phyloP scores from a whole-genome alignment of 2,329 filamentous ascomycete genomes.

The Pseudogymnoascus sp. region DNA sequence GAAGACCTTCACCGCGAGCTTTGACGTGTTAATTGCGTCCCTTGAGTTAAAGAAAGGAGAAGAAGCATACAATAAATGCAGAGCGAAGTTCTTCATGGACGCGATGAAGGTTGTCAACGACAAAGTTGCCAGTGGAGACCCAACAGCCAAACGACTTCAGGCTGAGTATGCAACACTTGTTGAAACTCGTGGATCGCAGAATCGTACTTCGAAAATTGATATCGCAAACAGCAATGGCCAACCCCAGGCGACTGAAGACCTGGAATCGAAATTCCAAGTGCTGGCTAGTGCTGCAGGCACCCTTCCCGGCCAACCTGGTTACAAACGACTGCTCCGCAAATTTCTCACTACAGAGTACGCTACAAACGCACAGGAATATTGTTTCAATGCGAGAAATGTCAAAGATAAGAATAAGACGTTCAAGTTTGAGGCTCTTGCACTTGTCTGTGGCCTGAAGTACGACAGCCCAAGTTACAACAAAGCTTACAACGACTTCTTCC shows the following conservation, averaged over 20 bases:
- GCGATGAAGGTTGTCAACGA: background rate
- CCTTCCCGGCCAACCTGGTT: background rate
- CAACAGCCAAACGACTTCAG: background rate
- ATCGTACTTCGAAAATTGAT: background rate
- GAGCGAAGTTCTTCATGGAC: background rate
- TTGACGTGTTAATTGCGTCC: background rate
- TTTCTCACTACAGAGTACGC: background rate
- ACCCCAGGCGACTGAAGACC: background rate
- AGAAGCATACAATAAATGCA: constrained; percentile 1
- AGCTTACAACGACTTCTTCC: background rate
- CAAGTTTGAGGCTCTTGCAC: constrained; percentile 2
- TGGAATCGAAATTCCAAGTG: background rate
- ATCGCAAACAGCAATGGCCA: background rate
- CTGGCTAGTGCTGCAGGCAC: background rate
- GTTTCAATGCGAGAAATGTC: background rate
- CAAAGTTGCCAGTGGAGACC: background rate
- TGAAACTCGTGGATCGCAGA: background rate
- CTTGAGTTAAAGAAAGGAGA: background rate
- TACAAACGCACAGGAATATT: background rate
- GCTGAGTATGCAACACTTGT: background rate
- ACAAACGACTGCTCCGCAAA: background rate
- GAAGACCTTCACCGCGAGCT: background rate
- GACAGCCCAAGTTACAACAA: background rate
- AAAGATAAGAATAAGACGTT: background rate
- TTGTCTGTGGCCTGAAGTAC: background rate